phyloP scores from a whole-genome alignment of 2,329 filamentous ascomycete genomes.

The Pyricularia grisea region DNA sequence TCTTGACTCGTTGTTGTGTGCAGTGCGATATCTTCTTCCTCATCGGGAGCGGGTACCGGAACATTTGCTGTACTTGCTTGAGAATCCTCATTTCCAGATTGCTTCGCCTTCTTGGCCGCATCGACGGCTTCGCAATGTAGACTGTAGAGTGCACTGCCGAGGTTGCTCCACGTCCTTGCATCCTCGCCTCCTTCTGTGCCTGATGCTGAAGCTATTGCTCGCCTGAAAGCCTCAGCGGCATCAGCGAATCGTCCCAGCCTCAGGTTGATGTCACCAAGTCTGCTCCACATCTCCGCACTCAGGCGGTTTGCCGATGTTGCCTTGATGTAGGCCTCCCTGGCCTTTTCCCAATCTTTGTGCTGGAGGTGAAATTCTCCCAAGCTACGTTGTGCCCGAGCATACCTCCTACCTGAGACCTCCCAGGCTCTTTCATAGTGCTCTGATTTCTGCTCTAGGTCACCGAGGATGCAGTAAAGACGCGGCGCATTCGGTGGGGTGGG shows the following conservation, averaged over 20 bases:
- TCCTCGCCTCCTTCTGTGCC: conserved; percentile 69
- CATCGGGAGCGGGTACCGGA: conserved; percentile 7
- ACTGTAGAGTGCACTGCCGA: conserved; percentile 73
- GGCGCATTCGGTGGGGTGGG: conserved; percentile 75
- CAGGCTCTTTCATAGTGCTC: conserved; percentile 77
- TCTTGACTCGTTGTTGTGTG: conserved; percentile 7
- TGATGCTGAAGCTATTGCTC: conserved; percentile 59
- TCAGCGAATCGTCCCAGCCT: conserved; percentile 67
- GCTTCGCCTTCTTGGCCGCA: conserved; percentile 20
- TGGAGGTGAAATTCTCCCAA: conserved; percentile 71
- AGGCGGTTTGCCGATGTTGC: conserved; percentile 73
- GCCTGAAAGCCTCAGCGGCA: conserved; percentile 74
- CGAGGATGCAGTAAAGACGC: conserved; percentile 84
- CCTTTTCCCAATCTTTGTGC: conserved; percentile 55
- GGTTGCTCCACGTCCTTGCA: conserved; percentile 89
- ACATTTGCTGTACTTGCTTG: conserved; percentile 18
- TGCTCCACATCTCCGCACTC: conserved; percentile 79
- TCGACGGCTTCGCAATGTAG: conserved; percentile 48
- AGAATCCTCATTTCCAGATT: conserved; percentile 14
- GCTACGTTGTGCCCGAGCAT: conserved; percentile 78
- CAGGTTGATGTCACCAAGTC: conserved; percentile 79
- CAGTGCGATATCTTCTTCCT: conserved; percentile 17
- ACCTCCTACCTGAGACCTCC: conserved; percentile 73
- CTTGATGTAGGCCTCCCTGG: conserved; percentile 67
- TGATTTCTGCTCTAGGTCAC: conserved; percentile 72